Base-by-base conservation (phyloP, 371 early-diverging fungal species). In the Mortierella sp. region DNA sequence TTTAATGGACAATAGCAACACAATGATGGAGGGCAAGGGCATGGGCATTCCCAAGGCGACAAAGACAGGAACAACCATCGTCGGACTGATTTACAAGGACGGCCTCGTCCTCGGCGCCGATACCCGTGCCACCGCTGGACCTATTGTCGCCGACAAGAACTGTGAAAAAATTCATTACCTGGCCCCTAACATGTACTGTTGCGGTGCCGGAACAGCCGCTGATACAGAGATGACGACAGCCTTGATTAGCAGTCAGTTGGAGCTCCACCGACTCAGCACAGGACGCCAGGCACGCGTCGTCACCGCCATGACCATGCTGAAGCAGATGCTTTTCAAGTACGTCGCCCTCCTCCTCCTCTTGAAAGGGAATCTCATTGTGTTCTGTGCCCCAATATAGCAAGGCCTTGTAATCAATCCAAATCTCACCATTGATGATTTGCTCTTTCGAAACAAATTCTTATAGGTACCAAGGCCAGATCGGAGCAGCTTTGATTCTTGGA, bases 131-230 rank as follows among this genome's bases (percentile, higher is more conserved):
- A 99, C 99, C 21, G 95, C 94, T 73, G 99, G 99, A 8, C 95
- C 98, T 41, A 98, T 99, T 87, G 99, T 99, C 21, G 98, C 99
- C 18, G 99, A 99, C 92, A 99, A 99, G 91, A 99, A 99, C 92
- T 99, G 99, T 90, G 95, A 95, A 89, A 99, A 99, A 93, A 98
- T 99, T 78, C 99, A 99, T 90, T 97, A 97, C 84, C 92, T 99
- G 77, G 96, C 99, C 68, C 99, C 99, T 83, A 99, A 99, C 91
- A 99, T 99, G 93, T 99, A 98, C 91, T 99, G 99, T 90, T 98
- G 99, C 90, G 99, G 99, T 83, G 99, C 99, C 38, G 99, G 99
- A 87, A 99, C 99, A 29, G 99, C 99, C 49, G 99, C 99, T 16
- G 99, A 99, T 91, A 99, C 99, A 38, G 97, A 98, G 85, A 96